phyloP scores from a whole-genome alignment of 2,329 filamentous ascomycete genomes.

The Escovopsis sp. region DNA sequence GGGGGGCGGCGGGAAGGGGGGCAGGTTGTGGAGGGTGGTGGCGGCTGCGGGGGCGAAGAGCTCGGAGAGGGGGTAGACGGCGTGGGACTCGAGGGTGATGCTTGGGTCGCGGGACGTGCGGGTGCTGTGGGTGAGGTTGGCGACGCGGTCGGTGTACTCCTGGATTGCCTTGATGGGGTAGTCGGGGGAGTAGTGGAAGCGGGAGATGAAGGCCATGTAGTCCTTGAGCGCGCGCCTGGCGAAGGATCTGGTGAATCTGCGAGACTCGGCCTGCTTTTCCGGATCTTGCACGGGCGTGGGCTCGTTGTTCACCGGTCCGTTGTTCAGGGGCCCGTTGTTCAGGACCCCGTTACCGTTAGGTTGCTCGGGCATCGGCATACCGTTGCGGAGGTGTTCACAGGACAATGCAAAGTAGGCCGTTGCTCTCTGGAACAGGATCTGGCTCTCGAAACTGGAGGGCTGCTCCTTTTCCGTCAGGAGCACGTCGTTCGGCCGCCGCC shows the following conservation, averaged over 20 bases:
- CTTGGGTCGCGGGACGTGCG: conserved; percentile 9
- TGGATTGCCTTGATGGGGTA: conserved; percentile 45
- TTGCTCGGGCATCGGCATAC: conserved; percentile 23
- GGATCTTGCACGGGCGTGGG: conserved; percentile 1
- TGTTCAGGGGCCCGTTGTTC: too few species aligned
- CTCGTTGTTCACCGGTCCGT: too few species aligned
- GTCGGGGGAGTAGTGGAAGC: conserved; percentile 67
- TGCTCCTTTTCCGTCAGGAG: conserved; percentile 34
- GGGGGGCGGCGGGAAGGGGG: too few species aligned
- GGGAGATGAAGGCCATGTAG: conserved; percentile 55
- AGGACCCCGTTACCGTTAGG: too few species aligned
- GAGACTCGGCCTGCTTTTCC: conserved; percentile 16
- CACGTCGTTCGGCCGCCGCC: conserved; percentile 18
- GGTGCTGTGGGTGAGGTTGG: conserved; percentile 35
- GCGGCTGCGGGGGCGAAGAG: too few species aligned
- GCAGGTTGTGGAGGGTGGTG: too few species aligned
- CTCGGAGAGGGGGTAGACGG: conserved; percentile 34
- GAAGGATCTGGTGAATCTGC: conserved; percentile 56
- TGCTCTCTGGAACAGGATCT: conserved; percentile 64
- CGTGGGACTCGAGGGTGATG: conserved; percentile 13
- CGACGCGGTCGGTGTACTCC: conserved; percentile 42
- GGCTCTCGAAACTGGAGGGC: conserved; percentile 59
- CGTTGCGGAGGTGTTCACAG: conserved; percentile 45
- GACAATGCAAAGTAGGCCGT: conserved; percentile 59
- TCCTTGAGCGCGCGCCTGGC: conserved; percentile 66